Evolutionary conservation across 306 rosid species (phyloP), one percentile per base, ranked within the genome.

Genomic region (Crotalaria pallida): DNA sequence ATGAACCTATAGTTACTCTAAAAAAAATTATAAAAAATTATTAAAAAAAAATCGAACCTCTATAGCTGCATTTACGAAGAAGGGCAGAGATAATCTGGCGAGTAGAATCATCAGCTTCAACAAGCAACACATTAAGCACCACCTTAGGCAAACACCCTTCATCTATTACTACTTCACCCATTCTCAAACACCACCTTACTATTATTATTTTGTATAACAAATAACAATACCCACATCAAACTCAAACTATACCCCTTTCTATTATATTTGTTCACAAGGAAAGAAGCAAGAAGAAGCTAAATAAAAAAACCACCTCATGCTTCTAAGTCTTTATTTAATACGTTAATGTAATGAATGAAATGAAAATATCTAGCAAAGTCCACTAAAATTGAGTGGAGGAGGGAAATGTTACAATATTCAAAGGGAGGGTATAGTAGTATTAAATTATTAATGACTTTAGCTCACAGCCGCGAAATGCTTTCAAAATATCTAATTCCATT

Each of bases 41-140:
- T 6, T 47, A 36, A 13, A 34, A 4, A 29, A 19, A 19, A 56
- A 23, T n/a, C n/a, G n/a, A 2, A 88, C 97, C 97, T 82, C 22
- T 81, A 57, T 88, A 85, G 56, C 81, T 79, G 82, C 97, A 91
- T 81, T 85, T 91, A 1, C 90, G 91, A 10, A 91, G 97, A 76
- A 91, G 91, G 0, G 89, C 91, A 4, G 97, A 9, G 16, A 91
- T 83, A 65, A 91, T 82, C 73, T 85, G 91, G 24, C 93, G 89
- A 34, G 96, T 88, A 21, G 96, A 87, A 70, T 88, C 88, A 81
- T 88, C 97, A 31, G 96, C 67, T 81, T 91, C 96, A 6, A 91
- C 89, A 43, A 87, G 85, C 41, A 91, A 77, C 11, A 88, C 87
- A 27, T 81, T 74, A 1, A 84, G 81, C 55, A 44, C 69, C 36